Percentiles rank a stretch among this genome's conserved stretches.
Evolutionary conservation across 2,329 filamentous ascomycete genomes (phyloP).

Genomic region (Stagonosporopsis tanaceti): DNA sequence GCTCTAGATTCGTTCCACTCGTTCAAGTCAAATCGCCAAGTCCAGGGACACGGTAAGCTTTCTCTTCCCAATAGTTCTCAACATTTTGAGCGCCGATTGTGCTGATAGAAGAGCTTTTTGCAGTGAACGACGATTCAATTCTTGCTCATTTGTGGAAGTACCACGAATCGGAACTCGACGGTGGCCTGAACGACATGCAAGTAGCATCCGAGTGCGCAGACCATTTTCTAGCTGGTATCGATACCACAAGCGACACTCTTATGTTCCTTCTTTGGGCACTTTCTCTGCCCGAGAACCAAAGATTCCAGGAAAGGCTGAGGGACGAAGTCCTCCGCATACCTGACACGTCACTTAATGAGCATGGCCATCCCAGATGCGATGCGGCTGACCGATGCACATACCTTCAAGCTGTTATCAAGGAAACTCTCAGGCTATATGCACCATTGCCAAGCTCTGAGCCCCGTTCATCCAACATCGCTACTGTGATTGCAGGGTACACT

Average conservation of each 20-base stretch:
- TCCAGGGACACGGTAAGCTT: neutral
- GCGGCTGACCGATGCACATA: neutral
- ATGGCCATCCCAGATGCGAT: neutral
- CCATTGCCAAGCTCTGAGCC: conserved; percentile 1
- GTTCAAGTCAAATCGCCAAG: neutral
- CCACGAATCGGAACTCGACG: neutral
- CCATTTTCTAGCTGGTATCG: conserved; percentile 2
- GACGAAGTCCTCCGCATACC: neutral
- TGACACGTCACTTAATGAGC: neutral
- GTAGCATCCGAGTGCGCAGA: conserved; percentile 3
- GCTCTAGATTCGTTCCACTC: neutral
- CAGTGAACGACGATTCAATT: neutral
- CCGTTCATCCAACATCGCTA: neutral
- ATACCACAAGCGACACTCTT: conserved; percentile 1
- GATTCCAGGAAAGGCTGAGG: neutral
- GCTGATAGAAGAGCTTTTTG: neutral
- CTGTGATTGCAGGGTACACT: neutral
- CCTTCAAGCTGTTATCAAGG: neutral
- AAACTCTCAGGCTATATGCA: conserved; percentile 1
- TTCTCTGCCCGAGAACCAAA: neutral
- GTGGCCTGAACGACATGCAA: neutral
- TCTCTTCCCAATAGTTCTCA: too few species aligned
- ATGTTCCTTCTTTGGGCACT: conserved; percentile 5
- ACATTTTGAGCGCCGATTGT: neutral
- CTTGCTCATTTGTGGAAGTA: conserved; percentile 4